Base-by-base conservation (phyloP, 2,329 filamentous ascomycete species). In the Cercospora zeina region DNA sequence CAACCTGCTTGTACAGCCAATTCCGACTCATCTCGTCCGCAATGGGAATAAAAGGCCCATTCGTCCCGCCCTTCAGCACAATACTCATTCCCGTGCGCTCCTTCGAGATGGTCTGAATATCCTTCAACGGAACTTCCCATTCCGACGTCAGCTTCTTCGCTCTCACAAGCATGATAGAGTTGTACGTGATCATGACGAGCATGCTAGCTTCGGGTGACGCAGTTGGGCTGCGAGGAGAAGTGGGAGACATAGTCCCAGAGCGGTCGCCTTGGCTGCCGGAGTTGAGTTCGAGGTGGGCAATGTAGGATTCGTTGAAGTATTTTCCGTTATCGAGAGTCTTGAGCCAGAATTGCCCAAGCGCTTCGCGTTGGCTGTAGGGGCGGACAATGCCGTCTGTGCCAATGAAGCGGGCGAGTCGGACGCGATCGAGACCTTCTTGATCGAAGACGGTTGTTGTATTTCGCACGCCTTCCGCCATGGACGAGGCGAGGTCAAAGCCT, bases 371-470 rank as follows among this genome's bases (percentile, higher is more conserved):
- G 60, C 88, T 93, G 81, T 96, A 99, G 0, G 95, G 93, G 2
- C 93, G 89, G 34, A 99, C 93, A 63, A 99, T 90, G 42, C 95
- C 95, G 74, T 99, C 93, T 45, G 88, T 86, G 14, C 91, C 90
- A 64, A 99, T 91, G 79, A 96, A 97, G 16, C 95, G 89, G 5
- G 93, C 90, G 56, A 96, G 84, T n/a, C 95, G 90, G 24, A 96
- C 92, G 54, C 95, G 91, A 70, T 99, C 96, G 6, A 99, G 87
- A 57, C 96, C 95, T 63, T 93, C 89, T 27, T 90, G 90, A 72
- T 99, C 95, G 75, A 99, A 99, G 19, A 99, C 95, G 0, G 95
- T 99, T 0, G 96, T 99, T 0, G 95, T 99, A 78, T 99, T 99
- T 72, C 95, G 92, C 59, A 99, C 96, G 57, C 95, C 95, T 78